Evolutionary conservation across 1,139 yeast genomes (phyloP).

Genomic region (Nakaseomyces glabratus): DNA sequence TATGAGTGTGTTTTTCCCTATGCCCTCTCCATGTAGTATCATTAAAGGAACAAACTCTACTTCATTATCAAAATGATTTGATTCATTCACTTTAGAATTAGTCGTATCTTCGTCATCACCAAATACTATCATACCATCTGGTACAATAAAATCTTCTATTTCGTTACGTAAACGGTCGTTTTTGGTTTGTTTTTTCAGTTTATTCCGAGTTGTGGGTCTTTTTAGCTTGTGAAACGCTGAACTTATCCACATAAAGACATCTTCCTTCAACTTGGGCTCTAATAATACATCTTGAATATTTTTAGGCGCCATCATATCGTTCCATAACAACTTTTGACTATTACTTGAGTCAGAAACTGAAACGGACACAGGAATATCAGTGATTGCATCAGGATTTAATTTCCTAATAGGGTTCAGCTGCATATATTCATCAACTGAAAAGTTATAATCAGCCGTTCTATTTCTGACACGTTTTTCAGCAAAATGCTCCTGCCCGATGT

Average conservation of each 20-base stretch:
- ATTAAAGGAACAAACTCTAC: constrained; percentile 46
- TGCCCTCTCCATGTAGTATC: constrained; percentile 64
- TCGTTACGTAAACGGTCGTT: constrained; percentile 23
- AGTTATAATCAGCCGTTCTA: not conserved
- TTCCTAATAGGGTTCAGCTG: not conserved
- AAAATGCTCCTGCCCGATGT: no score
- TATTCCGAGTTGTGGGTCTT: constrained; percentile 32
- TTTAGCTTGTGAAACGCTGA: constrained; percentile 41
- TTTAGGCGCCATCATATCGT: constrained; percentile 39
- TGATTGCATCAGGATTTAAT: not conserved
- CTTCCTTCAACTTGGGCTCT: constrained; percentile 20
- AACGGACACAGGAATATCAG: not conserved
- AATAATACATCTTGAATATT: constrained; percentile 35
- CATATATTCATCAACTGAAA: not conserved
- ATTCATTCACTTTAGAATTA: constrained; percentile 28
- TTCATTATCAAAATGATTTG: constrained; percentile 18
- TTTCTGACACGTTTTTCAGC: not conserved
- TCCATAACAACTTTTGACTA: constrained; percentile 32
- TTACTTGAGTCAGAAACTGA: not conserved
- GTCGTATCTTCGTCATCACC: constrained; percentile 28
- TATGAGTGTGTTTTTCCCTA: constrained; percentile 72
- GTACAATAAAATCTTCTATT: constrained; percentile 41
- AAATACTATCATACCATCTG: constrained; percentile 12
- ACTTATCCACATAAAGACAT: constrained; percentile 41
- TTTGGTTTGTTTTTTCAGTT: constrained; percentile 20